Evolutionary conservation across 768 basidiomycete genomes (phyloP).

Genomic region (Pisolithus tinctorius): DNA sequence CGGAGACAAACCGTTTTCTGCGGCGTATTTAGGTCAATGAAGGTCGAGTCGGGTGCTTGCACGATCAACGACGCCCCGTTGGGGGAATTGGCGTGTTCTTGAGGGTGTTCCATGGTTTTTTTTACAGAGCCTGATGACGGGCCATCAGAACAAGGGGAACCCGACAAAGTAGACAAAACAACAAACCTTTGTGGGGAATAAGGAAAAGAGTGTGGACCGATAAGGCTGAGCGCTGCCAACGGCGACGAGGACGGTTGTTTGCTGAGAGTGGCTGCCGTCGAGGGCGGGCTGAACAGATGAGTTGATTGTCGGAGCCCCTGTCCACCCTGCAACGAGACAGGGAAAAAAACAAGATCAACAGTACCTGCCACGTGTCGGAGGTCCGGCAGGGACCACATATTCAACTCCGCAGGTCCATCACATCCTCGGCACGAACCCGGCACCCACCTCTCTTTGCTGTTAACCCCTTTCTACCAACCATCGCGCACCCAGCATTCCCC

Average conservation of each 20-base stretch:
- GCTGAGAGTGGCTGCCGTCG: constrained; percentile 6
- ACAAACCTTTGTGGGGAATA: constrained; percentile 11
- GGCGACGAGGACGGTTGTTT: constrained; percentile 13
- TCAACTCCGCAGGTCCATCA: not conserved
- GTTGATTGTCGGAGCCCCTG: constrained; percentile 34
- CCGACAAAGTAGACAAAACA: not conserved
- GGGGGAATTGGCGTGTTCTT: constrained; percentile 16
- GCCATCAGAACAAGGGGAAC: constrained; percentile 14
- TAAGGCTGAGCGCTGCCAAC: not conserved
- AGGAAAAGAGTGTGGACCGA: not conserved
- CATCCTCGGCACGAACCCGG: not conserved
- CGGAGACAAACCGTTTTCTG: constrained; percentile 24
- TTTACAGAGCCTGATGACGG: constrained; percentile 22
- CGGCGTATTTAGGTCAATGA: constrained; percentile 18
- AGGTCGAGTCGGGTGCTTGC: constrained; percentile 14
- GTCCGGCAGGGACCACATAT: constrained; percentile 21
- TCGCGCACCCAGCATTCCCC: too few species aligned
- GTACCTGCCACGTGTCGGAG: constrained; percentile 20
- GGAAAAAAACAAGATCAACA: constrained; percentile 28
- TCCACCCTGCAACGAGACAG: constrained; percentile 26
- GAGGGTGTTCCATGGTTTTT: constrained; percentile 28
- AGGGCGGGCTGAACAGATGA: constrained; percentile 15
- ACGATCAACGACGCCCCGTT: constrained; percentile 4
- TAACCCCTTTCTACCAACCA: too few species aligned
- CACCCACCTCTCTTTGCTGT: too few species aligned